Evolutionary conservation across 1,284 basidiomycete genomes (phyloP).

Genomic region (Moesziomyces parantarcticus): DNA sequence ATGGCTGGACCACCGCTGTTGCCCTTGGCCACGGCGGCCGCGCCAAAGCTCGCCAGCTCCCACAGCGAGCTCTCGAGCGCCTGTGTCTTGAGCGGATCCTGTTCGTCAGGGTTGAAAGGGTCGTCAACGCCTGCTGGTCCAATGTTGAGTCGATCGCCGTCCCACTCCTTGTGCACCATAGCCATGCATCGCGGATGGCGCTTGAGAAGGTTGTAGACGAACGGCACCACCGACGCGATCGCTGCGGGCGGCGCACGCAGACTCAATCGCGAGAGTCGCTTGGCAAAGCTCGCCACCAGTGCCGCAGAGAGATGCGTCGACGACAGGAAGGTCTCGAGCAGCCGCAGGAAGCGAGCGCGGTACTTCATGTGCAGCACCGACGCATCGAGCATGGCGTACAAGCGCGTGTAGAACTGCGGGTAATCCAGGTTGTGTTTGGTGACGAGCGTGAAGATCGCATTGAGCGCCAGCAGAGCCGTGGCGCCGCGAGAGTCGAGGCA

Average conservation of each 20-base stretch:
- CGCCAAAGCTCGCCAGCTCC: constrained; percentile 83
- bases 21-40: constrained; percentile 28
- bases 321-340: constrained; percentile 87
- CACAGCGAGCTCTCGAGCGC: constrained; percentile 89
- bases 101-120: constrained; percentile 76
- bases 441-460: constrained; percentile 90
- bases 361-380: constrained; percentile 91
- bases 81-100: constrained; percentile 79
- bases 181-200: constrained; percentile 88
- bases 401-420: constrained; percentile 91
- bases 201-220: constrained; percentile 94
- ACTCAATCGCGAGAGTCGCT: constrained; percentile 85
- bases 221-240: constrained; percentile 88
- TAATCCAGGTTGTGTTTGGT: constrained; percentile 95
- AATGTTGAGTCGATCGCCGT: constrained; percentile 58
- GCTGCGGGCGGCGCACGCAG: constrained; percentile 88
- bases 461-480: constrained; percentile 89
- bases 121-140: constrained; percentile 55
- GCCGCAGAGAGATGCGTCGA: constrained; percentile 91
- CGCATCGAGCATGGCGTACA: constrained; percentile 81
- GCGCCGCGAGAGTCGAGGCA: constrained; percentile 79
- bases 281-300: constrained; percentile 92
- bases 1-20: constrained; percentile 21
- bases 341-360: constrained; percentile 91
- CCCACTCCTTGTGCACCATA: constrained; percentile 79